Base-by-base conservation (phyloP, 108 stramenopile genomes). In the Craspedostauros australis region DNA sequence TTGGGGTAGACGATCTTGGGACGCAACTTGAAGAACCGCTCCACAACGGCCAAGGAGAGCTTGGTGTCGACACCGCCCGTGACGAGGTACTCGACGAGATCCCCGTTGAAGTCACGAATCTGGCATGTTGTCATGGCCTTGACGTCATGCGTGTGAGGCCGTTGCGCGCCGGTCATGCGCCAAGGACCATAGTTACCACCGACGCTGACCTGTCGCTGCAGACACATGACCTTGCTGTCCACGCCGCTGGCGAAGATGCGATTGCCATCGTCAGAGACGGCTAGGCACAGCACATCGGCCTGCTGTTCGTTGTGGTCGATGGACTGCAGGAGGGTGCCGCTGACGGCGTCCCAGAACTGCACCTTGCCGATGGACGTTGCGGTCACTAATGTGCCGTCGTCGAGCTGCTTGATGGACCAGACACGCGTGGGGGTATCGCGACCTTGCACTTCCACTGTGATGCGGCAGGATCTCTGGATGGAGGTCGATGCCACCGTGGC, bases 91-190 rank as follows among this genome's bases (percentile, higher is more conserved):
- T 90, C 86, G 18, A 54, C 38, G 18, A 45, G 50, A 33, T 54
- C 50, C 4, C 33, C 46, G 12, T 41, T 43, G 30, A 48, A 42
- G 5, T 26, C 37, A 12, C 16, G 37, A 23, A 4, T 52, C 8
- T 43, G 28, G 24, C 24, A 23, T 3, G 53, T 66, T 15, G 82
- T 74, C 53, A 97, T 62, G 12, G 80, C 75, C 29, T 77, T 81
- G 0, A 97, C 84, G 66, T 97, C 96, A 64, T 96, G 95, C 23
- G 88, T 88, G 60, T 97, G 96, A 20, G 88, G 78, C 8, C 96
- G 77, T 54, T 95, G 93, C 38, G 85, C 80, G 45, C 73, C 46
- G 6, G 90, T 73, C 20, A 81, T 58, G 36, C 72, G 71, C 95
- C 95, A 97, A n/a, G n/a, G n/a, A n/a, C n/a, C n/a, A n/a, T n/a